A percentile compares a stretch with the other conserved stretches of the same genome.
Conservation (phyloP, 768 basidiomycete genomes). For the Hygrocybe punicea region DNA sequence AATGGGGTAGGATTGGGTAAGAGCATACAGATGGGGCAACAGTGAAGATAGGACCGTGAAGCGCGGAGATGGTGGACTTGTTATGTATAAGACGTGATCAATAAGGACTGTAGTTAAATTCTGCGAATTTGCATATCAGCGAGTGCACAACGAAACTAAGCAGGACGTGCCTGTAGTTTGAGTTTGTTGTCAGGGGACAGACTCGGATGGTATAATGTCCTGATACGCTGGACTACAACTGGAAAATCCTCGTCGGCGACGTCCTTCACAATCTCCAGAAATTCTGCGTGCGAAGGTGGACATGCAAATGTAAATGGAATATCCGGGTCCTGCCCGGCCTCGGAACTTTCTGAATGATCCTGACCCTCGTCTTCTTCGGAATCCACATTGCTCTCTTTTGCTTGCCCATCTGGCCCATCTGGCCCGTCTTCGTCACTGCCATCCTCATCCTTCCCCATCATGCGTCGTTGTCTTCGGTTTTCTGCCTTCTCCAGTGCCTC, state of each 20-base stretch:
- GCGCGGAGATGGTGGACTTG: slow-evolving; percentile 59
- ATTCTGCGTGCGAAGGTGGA: slow-evolving; percentile 81
- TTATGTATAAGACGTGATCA: slow-evolving; percentile 80
- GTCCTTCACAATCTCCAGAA: slow-evolving; percentile 75
- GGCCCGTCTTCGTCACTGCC: slow-evolving; percentile 58
- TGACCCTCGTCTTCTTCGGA: slow-evolving; percentile 58
- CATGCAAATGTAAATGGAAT: slow-evolving; percentile 93
- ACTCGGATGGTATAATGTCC: slow-evolving; percentile 88
- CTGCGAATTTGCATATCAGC: slow-evolving; percentile 38
- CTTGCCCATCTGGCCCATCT: slow-evolving; percentile 39
- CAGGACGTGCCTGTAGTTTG: slow-evolving; percentile 73
- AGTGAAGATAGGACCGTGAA: slow-evolving; percentile 61
- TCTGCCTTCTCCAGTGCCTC: slow-evolving; percentile 86
- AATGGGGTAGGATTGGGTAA: slow-evolving; percentile 79
- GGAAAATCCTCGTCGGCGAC: slow-evolving; percentile 71
- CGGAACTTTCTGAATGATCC: slow-evolving; percentile 41
- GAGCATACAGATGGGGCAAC: slow-evolving; percentile 72
- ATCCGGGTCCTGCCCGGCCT: slow-evolving; percentile 44
- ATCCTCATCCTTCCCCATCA: slow-evolving; percentile 76
- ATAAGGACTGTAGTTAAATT: slow-evolving; percentile 72
- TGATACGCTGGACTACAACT: slow-evolving; percentile 83
- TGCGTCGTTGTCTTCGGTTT: slow-evolving; percentile 67
- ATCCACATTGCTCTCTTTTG: slow-evolving; percentile 64
- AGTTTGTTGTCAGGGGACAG: slow-evolving; percentile 88
- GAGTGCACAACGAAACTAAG: not conserved